Evolutionary conservation across 2,329 filamentous ascomycete genomes (phyloP).

Genomic region (Neonectria faginata): DNA sequence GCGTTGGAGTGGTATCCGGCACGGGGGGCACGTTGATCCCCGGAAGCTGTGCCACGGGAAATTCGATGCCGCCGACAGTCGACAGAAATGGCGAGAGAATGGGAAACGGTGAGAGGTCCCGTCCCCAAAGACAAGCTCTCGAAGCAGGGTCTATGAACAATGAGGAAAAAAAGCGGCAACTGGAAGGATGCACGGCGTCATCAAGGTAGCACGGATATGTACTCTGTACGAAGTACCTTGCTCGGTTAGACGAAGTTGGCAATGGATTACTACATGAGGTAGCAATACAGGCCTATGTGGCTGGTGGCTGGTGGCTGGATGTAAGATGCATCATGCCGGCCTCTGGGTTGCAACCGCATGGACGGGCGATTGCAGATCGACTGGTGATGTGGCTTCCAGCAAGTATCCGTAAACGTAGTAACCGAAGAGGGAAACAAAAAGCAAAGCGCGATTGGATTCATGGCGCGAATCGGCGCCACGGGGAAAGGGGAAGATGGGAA

Average conservation of each 20-base stretch:
- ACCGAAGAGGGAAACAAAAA: constrained; percentile 9
- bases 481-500: constrained; percentile 9
- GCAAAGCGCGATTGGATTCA: constrained; percentile 5
- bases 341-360: constrained; percentile 11
- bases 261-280: not conserved
- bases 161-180: not conserved
- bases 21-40: constrained; percentile 18
- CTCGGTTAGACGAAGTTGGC: constrained; percentile 9
- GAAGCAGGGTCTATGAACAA: constrained; percentile 12
- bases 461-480: not conserved
- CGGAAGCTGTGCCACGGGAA: constrained; percentile 21
- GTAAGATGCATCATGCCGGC: constrained; percentile 8
- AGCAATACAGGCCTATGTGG: constrained; percentile 8
- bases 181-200: constrained; percentile 8
- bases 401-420: not conserved
- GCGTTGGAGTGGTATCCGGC: constrained; percentile 19
- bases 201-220: not conserved
- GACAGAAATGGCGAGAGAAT: constrained; percentile 20
- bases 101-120: constrained; percentile 25
- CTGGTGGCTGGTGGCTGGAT: constrained; percentile 11
- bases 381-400: constrained; percentile 14
- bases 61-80: constrained; percentile 11
- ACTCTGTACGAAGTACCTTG: not conserved
- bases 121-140: not conserved
- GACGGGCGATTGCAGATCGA: constrained; percentile 34